A percentile compares a stretch with the other conserved stretches of the same genome.
Evolutionary conservation across 1,284 basidiomycete species (phyloP).

Genomic region (Pulveroboletus sp.): DNA sequence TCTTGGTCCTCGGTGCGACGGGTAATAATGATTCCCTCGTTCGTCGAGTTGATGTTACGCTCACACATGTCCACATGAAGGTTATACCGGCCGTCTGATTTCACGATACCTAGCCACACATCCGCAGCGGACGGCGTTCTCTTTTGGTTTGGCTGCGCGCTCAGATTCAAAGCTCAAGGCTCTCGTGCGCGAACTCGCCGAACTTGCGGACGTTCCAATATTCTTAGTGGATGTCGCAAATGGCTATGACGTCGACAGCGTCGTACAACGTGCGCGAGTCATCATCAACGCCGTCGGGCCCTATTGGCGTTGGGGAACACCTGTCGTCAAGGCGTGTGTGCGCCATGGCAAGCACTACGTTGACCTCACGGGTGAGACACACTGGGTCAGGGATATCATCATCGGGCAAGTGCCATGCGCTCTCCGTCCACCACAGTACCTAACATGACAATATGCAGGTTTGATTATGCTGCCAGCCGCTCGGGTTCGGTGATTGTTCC

Average conservation of each 20-base stretch:
- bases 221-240: constrained; percentile 57
- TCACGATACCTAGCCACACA: constrained; percentile 61
- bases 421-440: constrained; percentile 5
- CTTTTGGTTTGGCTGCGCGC: constrained; percentile 61
- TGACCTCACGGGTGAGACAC: constrained; percentile 60
- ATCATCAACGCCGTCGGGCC: constrained; percentile 71
- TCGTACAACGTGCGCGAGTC: constrained; percentile 56
- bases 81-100: constrained; percentile 67
- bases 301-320: constrained; percentile 62
- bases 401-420: constrained; percentile 37
- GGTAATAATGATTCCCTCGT: constrained; percentile 33
- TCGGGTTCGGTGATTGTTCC: constrained; percentile 58
- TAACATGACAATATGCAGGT: constrained; percentile 36
- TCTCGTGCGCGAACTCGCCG: constrained; percentile 44
- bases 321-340: constrained; percentile 55
- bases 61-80: constrained; percentile 28
- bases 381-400: constrained; percentile 56
- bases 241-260: constrained; percentile 48
- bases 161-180: constrained; percentile 55
- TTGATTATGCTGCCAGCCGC: constrained; percentile 56
- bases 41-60: constrained; percentile 1
- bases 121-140: constrained; percentile 58
- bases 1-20: constrained; percentile 67
- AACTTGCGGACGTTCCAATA: constrained; percentile 43
- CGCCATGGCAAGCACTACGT: constrained; percentile 60